Base-by-base conservation (phyloP, 768 basidiomycete species). In the Boletus coccyginus region DNA sequence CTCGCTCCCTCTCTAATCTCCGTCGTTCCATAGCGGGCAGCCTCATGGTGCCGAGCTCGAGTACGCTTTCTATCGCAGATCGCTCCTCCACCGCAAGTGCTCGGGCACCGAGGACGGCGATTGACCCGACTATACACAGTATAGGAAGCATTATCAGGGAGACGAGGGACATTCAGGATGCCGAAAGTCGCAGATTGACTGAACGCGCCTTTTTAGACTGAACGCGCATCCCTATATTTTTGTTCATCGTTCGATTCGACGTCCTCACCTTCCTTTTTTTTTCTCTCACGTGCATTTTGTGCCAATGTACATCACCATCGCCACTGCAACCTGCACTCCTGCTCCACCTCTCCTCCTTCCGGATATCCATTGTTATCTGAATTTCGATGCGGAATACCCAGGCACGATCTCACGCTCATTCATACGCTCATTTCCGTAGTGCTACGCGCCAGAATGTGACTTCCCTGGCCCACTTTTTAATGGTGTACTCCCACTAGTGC, bases 171-270 rank as follows among this genome's bases (percentile, higher is more conserved):
- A 88, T 90, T 40, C 74, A 81, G 66, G 87, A 91, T 58, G 85
- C 82, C 12, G 88, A 91, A 75, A 79, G 77, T 59, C 74, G 87
- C 70, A 73, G 86, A 68, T 73, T 89, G 76, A 83, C 84, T 43
- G 88, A 91, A 74, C 66, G 88, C 63, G 87, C 87, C 52, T 91
- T 90, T 66, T 70, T 87, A 65, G 60, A 72, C 59, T 72, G 69
- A 72, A 56, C 32, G 50, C 21, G 41, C 52, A 43, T 59, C 43
- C 33, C 47, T 17, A 51, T 57, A 4, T 6, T 27, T 53, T 42
- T 29, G 44, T 50, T 49, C 32, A 27, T 13, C 7, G 3, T 53
- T 33, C 27, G 44, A 27, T 52, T 43, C 46, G n/a, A 27, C 32
- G 48, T 40, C 8, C n/a, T 32, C n/a, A 1, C 21, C 36, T 42